Percentiles rank a stretch among this genome's conserved stretches.
Evolutionary conservation across 768 basidiomycete genomes (phyloP).

Genomic region (Piloderma croceum): DNA sequence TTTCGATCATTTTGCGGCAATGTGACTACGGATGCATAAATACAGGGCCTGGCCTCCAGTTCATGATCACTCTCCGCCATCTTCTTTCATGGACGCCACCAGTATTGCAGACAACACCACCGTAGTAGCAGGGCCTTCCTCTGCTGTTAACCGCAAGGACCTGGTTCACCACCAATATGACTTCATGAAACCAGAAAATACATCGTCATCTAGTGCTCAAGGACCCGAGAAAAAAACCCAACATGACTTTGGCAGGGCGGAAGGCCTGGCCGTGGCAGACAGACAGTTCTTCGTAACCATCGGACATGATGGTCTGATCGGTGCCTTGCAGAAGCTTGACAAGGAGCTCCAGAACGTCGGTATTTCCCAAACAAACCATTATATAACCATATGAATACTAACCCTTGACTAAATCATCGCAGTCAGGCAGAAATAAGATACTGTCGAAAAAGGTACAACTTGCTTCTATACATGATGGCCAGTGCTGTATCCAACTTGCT

Average conservation of each 20-base stretch:
- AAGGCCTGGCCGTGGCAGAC: too few relatives aligned
- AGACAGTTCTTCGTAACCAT: slow-evolving; percentile 71
- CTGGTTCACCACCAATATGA: background rate
- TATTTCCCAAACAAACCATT: slow-evolving; percentile 6
- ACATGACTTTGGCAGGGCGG: too few relatives aligned
- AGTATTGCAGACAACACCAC: background rate
- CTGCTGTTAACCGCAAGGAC: background rate
- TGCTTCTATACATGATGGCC: background rate
- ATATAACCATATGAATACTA: slow-evolving; percentile 5
- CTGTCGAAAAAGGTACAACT: slow-evolving; percentile 56
- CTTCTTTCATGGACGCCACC: background rate
- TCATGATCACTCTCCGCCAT: background rate
- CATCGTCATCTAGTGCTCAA: too few relatives aligned
- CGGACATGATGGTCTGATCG: slow-evolving; percentile 58
- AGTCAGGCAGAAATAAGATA: slow-evolving; percentile 54
- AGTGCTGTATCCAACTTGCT: background rate
- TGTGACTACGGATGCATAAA: too few relatives aligned
- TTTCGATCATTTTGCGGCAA: too few relatives aligned
- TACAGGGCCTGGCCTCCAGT: too few relatives aligned
- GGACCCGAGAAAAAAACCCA: too few relatives aligned
- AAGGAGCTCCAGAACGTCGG: slow-evolving; percentile 49
- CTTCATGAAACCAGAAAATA: too few relatives aligned
- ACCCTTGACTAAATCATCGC: slow-evolving; percentile 3
- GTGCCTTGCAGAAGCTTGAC: slow-evolving; percentile 68
- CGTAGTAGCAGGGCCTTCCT: background rate